Base-by-base conservation (phyloP, 78 protist species). In the Planoprotostelium fungivorum region DNA sequence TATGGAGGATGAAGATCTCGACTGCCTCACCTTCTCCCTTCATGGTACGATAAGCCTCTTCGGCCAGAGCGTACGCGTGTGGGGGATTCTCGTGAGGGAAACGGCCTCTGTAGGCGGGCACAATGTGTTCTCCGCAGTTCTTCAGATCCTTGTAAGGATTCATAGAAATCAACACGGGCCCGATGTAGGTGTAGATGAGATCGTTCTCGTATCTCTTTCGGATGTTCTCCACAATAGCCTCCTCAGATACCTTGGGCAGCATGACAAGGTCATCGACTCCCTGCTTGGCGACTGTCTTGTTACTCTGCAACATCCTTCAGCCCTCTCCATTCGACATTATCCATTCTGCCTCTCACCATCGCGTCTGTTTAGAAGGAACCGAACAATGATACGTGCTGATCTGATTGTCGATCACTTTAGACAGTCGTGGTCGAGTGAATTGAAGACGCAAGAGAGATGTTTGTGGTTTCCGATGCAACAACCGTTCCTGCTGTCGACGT, bases 51-150 rank as follows among this genome's bases (percentile, higher is more conserved):
- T 88, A 96, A 36, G 97, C 92, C 1, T 86, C 39, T 83, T 96
- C 98, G 29, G 98, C 98, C 29, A 98, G 85, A 34, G 98, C 98
- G 84, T 88, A 98, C 35, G 97, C 85, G 93, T 98, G 98, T 34
- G 98, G 98, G 37, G 97, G 96, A 28, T 93, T 94, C 88, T 90
- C 96, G 37, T 96, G 96, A 63, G 94, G 84, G 87, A 88, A 84
- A 39, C 37, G 73, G 83, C 98, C 97, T 37, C 89, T 88, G 86
- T 96, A 94, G 38, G 87, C 37, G 28, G 85, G 90, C 1, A 96
- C 91, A 38, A 34, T 38, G 36, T 92, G 95, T 1, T 84, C 88
- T 63, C 93, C 90, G 51, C 94, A 73, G 84, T 94, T 89, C 38
- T 63, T 90, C 28, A 97, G 28, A 84, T 83, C 83, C 88, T 91